Base-by-base conservation (phyloP, 2,329 filamentous ascomycete genomes). In the Epichloe hybrida region DNA sequence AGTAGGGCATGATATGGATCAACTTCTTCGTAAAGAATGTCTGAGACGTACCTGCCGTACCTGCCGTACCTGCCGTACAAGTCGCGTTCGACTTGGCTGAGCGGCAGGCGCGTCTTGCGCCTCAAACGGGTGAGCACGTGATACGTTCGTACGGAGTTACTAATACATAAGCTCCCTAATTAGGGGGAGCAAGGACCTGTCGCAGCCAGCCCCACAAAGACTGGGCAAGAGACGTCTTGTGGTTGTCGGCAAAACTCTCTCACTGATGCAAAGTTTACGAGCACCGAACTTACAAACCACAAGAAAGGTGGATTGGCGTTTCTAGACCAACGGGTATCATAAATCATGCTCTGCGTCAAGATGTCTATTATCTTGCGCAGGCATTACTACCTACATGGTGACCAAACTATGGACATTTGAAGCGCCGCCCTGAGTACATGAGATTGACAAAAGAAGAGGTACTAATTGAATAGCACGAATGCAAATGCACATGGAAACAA, bases 51-150 rank as follows among this genome's bases (percentile, higher is more conserved):
- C 41, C 41, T 49, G 46, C 41, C 36, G 23, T 17, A 15, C 17
- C 17, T 17, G 17, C 17, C n/a, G 46, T 11, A 31, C 41, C 41
- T 49, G 46, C 41, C 36, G 23, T 17, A 15, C 15, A n/a, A 37
- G 20, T 42, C 50, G 45, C 27, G 46, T 51, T 35, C 5, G 31
- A 7, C n/a, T 12, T 34, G 17, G 17, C 8, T 42, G n/a, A 34
- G 36, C 15, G 48, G 39, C 35, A 50, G 39, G 43, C 51, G 51
- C 37, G 23, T 53, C 42, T 21, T 42, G 23, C 37, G 23, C 44
- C 44, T 48, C 2, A 7, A 20, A 55, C 53, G 51, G 54, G 54
- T 52, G 50, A 38, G 34, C 54, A 56, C 54, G 54, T 56, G 54
- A 55, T 20, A 20, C 12, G 17, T 9, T 27, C 13, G 17, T 17